phyloP scores from a whole-genome alignment of 768 basidiomycete species.

The Exidia glandulosa region DNA sequence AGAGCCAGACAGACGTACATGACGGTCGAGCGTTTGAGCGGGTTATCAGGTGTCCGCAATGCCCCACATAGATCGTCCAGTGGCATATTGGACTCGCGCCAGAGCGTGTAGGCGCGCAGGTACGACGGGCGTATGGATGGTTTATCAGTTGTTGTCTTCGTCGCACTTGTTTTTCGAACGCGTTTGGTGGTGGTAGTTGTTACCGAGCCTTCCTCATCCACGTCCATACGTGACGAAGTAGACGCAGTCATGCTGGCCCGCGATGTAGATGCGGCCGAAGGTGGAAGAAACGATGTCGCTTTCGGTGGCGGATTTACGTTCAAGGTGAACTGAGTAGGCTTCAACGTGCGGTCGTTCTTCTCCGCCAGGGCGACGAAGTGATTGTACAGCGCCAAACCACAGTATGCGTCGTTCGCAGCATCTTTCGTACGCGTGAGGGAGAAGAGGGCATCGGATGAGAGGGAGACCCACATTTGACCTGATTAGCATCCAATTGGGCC shows the following conservation, averaged over 20 bases:
- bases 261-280: too few species aligned
- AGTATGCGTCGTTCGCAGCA: constrained; percentile 42
- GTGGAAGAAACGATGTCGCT: neutral
- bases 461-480: constrained; percentile 24
- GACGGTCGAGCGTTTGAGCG: constrained; percentile 35
- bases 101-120: constrained; percentile 34
- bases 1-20: too few species aligned
- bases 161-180: too few species aligned
- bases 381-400: constrained; percentile 33
- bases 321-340: constrained; percentile 14
- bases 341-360: constrained; percentile 10
- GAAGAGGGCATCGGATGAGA: neutral
- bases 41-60: constrained; percentile 26
- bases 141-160: too few species aligned
- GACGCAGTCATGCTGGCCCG: too few species aligned
- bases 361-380: constrained; percentile 23
- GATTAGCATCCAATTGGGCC: constrained; percentile 22
- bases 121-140: constrained; percentile 4
- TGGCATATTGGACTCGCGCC: constrained; percentile 25
- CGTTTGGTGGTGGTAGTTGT: neutral
- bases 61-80: constrained; percentile 29
- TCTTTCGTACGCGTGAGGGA: constrained; percentile 18
- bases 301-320: constrained; percentile 12
- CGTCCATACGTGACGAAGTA: too few species aligned
- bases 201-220: too few species aligned